A percentile compares a stretch with the other conserved stretches of the same genome.
Conservation (phyloP, 108 stramenopile species). For the Nannochloropsis salina region DNA sequence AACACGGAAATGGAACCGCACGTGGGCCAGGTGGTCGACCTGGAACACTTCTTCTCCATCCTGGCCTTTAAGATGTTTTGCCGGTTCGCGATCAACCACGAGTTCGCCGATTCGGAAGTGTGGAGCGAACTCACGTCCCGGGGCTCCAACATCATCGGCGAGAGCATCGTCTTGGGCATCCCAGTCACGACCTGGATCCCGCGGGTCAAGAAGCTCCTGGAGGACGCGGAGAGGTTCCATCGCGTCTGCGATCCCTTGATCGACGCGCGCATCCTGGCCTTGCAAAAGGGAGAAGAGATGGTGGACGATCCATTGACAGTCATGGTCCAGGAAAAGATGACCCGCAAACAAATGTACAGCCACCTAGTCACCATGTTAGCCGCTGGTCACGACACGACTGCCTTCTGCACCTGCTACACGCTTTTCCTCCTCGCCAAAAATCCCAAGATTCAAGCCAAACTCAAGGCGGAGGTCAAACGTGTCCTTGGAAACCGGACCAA, state of each 20-base stretch:
- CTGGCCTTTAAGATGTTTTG: slow-evolving; percentile 5
- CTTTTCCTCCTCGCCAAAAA: slow-evolving; percentile 32
- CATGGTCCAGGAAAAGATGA: slow-evolving; percentile 28
- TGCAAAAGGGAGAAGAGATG: background rate
- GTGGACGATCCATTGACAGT: slow-evolving; percentile 40
- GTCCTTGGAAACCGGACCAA: background rate
- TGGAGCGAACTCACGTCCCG: slow-evolving; percentile 19
- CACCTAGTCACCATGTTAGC: slow-evolving; percentile 43
- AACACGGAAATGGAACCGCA: slow-evolving; percentile 20
- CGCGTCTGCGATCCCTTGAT: background rate
- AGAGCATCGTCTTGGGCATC: slow-evolving; percentile 33
- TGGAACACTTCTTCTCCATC: slow-evolving; percentile 35
- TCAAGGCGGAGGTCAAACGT: slow-evolving; percentile 26
- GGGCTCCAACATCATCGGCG: slow-evolving; percentile 37
- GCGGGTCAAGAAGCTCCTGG: slow-evolving; percentile 11
- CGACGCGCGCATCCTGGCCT: background rate
- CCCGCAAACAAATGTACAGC: slow-evolving; percentile 25
- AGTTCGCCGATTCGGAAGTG: background rate
- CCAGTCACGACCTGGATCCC: slow-evolving; percentile 39
- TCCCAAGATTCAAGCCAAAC: slow-evolving; percentile 39
- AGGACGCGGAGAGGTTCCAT: background rate
- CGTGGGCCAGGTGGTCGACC: slow-evolving; percentile 24
- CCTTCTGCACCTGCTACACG: slow-evolving; percentile 42
- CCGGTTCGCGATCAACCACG: background rate
- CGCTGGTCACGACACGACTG: slow-evolving; percentile 53